A percentile compares a stretch with the other conserved stretches of the same genome.
Evolutionary conservation across 192 early-diverging fungal species (phyloP).

Genomic region (Allomyces javanicus): DNA sequence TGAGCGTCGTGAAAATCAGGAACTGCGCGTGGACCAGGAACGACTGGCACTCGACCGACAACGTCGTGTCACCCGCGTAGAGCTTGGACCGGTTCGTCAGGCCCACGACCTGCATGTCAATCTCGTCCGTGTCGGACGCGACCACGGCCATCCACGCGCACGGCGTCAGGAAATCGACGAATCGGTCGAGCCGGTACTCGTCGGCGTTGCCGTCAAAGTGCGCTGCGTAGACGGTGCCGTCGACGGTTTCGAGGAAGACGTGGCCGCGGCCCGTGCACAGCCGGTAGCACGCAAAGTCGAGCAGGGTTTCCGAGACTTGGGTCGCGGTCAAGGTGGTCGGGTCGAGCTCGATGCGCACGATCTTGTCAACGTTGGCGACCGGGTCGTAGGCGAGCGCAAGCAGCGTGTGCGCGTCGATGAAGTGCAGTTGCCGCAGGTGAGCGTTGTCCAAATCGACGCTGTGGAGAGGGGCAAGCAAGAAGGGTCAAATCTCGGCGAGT

Average conservation of each 20-base stretch:
- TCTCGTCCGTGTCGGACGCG: not conserved
- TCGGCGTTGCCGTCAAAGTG: conserved; percentile 1
- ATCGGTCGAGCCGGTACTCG: not conserved
- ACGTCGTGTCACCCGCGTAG: conserved; percentile 34
- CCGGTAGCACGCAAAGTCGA: conserved; percentile 13
- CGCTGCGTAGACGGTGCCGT: conserved; percentile 20
- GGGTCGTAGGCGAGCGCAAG: conserved; percentile 32
- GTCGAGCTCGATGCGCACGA: conserved; percentile 21
- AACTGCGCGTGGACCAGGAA: conserved; percentile 65
- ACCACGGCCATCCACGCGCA: not conserved
- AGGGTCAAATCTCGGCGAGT: too few relatives aligned
- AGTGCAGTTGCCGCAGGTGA: conserved; percentile 43
- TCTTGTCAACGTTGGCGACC: conserved; percentile 10
- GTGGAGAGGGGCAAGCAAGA: too few relatives aligned
- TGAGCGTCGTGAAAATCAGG: conserved; percentile 67
- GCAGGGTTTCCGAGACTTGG: conserved; percentile 6
- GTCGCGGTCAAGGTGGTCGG: conserved; percentile 9
- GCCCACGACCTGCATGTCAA: conserved; percentile 29
- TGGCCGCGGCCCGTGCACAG: conserved; percentile 11
- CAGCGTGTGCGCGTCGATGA: conserved; percentile 27
- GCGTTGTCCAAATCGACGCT: too few relatives aligned
- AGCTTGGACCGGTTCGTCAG: conserved; percentile 62
- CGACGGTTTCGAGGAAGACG: conserved; percentile 18
- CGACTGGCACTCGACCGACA: conserved; percentile 65
- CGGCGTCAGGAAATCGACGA: not conserved